Percentiles rank a stretch among this genome's conserved stretches.
Conservation (phyloP, 139 green algal species). For the Coelastrella sp. region DNA sequence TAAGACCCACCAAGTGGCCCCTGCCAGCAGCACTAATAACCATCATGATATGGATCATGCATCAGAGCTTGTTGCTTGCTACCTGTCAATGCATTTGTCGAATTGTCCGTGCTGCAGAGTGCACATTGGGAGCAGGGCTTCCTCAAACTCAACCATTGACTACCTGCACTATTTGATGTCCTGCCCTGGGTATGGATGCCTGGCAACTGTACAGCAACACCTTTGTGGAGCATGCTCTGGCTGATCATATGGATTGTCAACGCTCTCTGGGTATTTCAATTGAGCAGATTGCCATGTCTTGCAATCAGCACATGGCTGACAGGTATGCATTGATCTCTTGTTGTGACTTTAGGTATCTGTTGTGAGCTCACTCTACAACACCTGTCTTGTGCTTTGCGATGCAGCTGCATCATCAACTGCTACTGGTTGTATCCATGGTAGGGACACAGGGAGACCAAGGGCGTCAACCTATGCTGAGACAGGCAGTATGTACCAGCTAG, state of each 20-base stretch:
- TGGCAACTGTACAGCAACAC: background rate
- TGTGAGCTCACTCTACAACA: background rate
- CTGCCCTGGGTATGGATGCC: background rate
- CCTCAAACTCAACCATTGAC: background rate
- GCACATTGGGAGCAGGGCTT: background rate
- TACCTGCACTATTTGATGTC: background rate
- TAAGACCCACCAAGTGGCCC: background rate
- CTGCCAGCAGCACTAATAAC: background rate
- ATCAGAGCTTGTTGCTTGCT: no score
- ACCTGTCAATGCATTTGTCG: background rate
- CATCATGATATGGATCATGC: background rate
- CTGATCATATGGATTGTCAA: background rate
- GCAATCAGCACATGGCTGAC: background rate
- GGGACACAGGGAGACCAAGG: no score
- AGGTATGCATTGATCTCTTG: background rate
- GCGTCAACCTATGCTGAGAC: background rate
- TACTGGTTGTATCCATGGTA: no score
- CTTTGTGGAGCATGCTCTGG: background rate
- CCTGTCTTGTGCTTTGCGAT: background rate
- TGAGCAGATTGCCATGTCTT: background rate
- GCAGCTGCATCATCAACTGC: background rate
- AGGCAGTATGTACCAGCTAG: background rate
- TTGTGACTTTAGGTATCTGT: background rate
- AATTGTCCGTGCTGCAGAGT: background rate
- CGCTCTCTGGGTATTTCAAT: background rate